These are phyloP conservation scores for Afroboletus lepidellus DNA, from an alignment of 1,284 basidiomycete genomes.

Conservation along the genomic window DNA sequence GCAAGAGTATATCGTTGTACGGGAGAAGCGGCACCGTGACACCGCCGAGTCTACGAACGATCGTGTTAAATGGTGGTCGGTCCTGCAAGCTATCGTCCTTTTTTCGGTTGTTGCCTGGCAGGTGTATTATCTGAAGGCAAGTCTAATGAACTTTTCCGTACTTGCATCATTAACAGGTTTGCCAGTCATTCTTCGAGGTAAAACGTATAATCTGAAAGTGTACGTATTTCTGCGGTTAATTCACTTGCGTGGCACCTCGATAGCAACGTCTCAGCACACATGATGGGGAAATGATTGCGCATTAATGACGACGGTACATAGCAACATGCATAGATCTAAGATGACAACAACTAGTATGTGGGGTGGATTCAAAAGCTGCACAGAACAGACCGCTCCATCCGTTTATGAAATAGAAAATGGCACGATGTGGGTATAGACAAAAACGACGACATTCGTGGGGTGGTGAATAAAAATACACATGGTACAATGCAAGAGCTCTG, in stretches of 20 bases:
- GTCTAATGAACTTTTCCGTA: constrained; percentile 18
- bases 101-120: constrained; percentile 95
- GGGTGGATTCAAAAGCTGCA: neutral
- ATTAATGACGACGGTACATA: constrained; percentile 22
- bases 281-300: constrained; percentile 4
- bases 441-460: constrained; percentile 13
- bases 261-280: neutral
- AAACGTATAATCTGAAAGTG: constrained; percentile 79
- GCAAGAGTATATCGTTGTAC: constrained; percentile 96
- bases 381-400: constrained; percentile 8
- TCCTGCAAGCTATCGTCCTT: constrained; percentile 85
- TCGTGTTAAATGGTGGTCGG: constrained; percentile 99
- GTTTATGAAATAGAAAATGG: constrained; percentile 9
- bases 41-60: constrained; percentile 95
- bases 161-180: constrained; percentile 13
- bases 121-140: constrained; percentile 94
- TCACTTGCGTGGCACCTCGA: neutral
- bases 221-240: neutral
- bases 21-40: constrained; percentile 91
- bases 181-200: constrained; percentile 88
- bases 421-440: constrained; percentile 22
- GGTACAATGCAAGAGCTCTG: constrained; percentile 22
- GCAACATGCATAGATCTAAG: constrained; percentile 28
- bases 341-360: constrained; percentile 29
- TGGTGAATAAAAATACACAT: constrained; percentile 9